Base-by-base conservation (phyloP, 768 basidiomycete species). In the Fibroporia radiculosa region DNA sequence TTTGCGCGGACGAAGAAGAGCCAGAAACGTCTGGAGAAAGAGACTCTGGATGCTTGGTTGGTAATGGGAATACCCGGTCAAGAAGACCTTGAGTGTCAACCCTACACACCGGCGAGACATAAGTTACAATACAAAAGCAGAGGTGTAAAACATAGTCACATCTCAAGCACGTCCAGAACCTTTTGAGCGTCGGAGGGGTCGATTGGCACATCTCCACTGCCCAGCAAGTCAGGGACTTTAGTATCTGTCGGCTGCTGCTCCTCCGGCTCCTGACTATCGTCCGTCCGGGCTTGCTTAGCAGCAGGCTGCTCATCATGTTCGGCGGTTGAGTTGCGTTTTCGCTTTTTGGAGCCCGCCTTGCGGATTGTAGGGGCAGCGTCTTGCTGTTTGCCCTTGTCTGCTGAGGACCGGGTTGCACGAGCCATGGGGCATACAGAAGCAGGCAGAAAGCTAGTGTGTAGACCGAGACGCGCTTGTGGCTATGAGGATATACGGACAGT, bases 31-130 rank as follows among this genome's bases (percentile, higher is more conserved):
- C 61, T 35, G 67, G 68, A 1, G 72, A 66, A 14, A 69, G 63
- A 1, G 74, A 66, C n/a, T 66, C 59, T 29, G 66, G 59, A 33
- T 66, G 62, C 51, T 67, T 60, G 42, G 66, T 58, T 18, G 68
- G 66, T 19, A 80, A 66, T 28, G 80, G 77, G 57, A 84, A 83
- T 50, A 85, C 82, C 53, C 87, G 82, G 69, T 90, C 86, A 8
- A 91, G 77, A 4, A 91, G 68, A 37, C 80, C 84, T 52, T 86
- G 85, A 0, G 72, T 72, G 61, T 91, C 88, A 48, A 78, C 65
- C 53, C 84, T 85, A 57, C 18, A 34, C 37, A 49, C 5, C 28
- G 34, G 54, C 44, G 45, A 35, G 43, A 45, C 18, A 27, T 16
- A 18, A 42, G 38, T 27, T 51, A 42, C 52, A 18, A 36, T 29